A percentile compares a stretch with the other conserved stretches of the same genome.
Evolutionary conservation across 2,329 filamentous ascomycete species (phyloP).

Genomic region (Aureobasidium sp.): DNA sequence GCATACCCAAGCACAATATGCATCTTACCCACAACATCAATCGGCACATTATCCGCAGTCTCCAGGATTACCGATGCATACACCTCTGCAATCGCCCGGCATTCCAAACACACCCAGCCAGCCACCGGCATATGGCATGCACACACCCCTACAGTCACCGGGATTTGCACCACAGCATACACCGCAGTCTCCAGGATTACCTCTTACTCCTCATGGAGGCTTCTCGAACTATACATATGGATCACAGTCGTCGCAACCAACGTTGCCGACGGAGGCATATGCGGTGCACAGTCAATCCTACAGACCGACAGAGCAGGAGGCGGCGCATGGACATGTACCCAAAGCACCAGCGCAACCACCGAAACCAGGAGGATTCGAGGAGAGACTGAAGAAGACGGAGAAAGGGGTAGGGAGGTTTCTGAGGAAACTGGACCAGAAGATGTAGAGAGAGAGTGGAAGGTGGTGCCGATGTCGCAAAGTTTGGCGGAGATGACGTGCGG

Average conservation of each 20-base stretch:
- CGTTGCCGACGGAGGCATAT: constrained; percentile 38
- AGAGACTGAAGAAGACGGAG: constrained; percentile 60
- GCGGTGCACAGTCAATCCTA: constrained; percentile 62
- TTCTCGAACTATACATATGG: constrained; percentile 50
- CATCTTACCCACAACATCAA: constrained; percentile 21
- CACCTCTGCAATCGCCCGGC: constrained; percentile 22
- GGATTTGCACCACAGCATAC: constrained; percentile 23
- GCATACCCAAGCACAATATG: constrained; percentile 29
- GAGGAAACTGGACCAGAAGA: constrained; percentile 59
- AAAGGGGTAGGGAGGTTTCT: constrained; percentile 64
- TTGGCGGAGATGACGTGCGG: constrained; percentile 5
- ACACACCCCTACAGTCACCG: constrained; percentile 28
- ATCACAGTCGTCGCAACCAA: constrained; percentile 25
- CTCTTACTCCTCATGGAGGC: constrained; percentile 43
- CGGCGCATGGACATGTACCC: constrained; percentile 23
- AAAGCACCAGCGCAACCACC: constrained; percentile 23
- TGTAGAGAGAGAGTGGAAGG: background rate
- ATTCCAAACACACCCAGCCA: constrained; percentile 26
- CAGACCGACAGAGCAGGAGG: constrained; percentile 58
- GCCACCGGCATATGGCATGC: constrained; percentile 32
- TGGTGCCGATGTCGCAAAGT: constrained; percentile 2
- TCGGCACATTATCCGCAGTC: constrained; percentile 17
- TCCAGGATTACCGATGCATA: background rate
- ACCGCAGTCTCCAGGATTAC: constrained; percentile 24
- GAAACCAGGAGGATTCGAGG: constrained; percentile 45